Base-by-base conservation (phyloP, 2,329 filamentous ascomycete species). In the Aspergillus sp. region DNA sequence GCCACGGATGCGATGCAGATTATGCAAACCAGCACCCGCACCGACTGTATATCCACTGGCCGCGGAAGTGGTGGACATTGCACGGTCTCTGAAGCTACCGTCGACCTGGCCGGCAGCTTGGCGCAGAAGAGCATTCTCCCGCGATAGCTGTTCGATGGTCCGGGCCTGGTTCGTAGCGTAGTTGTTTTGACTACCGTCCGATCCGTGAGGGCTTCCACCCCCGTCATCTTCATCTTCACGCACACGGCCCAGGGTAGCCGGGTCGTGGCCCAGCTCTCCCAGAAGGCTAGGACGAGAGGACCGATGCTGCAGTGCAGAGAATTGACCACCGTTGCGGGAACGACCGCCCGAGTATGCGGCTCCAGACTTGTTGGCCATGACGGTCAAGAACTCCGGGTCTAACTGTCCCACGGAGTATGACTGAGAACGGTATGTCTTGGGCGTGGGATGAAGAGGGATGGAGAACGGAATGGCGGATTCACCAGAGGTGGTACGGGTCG, bases 391-490 rank as follows among this genome's bases (percentile, higher is more conserved):
- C 53, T 93, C 89, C 1, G 86, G 82, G 49, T 96, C 91, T 55
- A 91, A 78, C 68, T 96, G 92, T 4, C 92, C 92, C 45, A 95
- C 93, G 0, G 93, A 97, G 71, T 97, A 97, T 4, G 94, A 97
- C 71, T 96, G 90, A 5, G 94, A 99, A 41, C 94, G 86, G 63
- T 95, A 94, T 1, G 90, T 91, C 72, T 97, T 97, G 1, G 89
- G 89, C 0, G 90, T 94, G 1, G 93, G 91, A 57, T 95, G 89
- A 17, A 95, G 79, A 3, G 91, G 91, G 60, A 95, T 95, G 6
- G 89, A 82, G 64, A 95, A 95, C 1, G 90, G 89, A 49, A 95
- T 88, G 6, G 76, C 67, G 8, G 77, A 72, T 57, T 93, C 81
- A 30, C 73, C 75, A 53, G 75, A 63, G 53, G 74, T 66, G 48